A percentile compares a stretch with the other conserved stretches of the same genome.
Conservation (phyloP, 2,329 filamentous ascomycete species). For the Talaromyces rugulosus region DNA sequence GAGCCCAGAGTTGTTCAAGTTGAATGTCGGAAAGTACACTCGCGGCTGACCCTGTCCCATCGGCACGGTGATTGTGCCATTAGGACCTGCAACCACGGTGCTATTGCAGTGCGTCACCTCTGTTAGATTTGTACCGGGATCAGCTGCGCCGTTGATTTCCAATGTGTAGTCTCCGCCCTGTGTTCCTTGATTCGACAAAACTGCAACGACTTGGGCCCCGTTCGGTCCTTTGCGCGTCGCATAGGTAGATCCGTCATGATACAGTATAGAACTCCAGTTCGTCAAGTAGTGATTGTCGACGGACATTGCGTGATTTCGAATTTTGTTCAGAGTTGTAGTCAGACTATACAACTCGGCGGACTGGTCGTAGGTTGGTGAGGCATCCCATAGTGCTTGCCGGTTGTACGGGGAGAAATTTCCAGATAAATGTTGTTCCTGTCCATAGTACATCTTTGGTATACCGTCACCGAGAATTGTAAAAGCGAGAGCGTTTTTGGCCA, state of each 20-base stretch:
- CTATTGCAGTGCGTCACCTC: slow-evolving; percentile 35
- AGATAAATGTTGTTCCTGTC: slow-evolving; percentile 56
- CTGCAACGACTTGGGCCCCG: slow-evolving; percentile 32
- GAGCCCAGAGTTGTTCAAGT: slow-evolving; percentile 19
- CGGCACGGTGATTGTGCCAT: slow-evolving; percentile 16
- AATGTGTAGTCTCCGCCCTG: slow-evolving; percentile 39
- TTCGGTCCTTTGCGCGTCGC: slow-evolving; percentile 41
- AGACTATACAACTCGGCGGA: slow-evolving; percentile 42
- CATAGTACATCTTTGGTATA: slow-evolving; percentile 60
- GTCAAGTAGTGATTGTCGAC: slow-evolving; percentile 32
- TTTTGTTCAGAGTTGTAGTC: slow-evolving; percentile 43
- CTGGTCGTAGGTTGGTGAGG: slow-evolving; percentile 38
- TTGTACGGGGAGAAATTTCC: slow-evolving; percentile 44
- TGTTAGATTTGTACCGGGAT: slow-evolving; percentile 26
- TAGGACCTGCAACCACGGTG: slow-evolving; percentile 14
- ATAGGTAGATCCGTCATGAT: slow-evolving; percentile 35
- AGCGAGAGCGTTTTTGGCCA: slow-evolving; percentile 56
- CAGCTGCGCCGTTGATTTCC: slow-evolving; percentile 45
- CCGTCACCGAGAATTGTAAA: slow-evolving; percentile 55
- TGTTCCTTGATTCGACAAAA: slow-evolving; percentile 36
- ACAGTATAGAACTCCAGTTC: slow-evolving; percentile 34
- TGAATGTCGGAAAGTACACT: slow-evolving; percentile 20
- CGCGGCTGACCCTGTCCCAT: slow-evolving; percentile 20
- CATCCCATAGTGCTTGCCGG: slow-evolving; percentile 53
- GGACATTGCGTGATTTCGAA: slow-evolving; percentile 41